Evolutionary conservation across 1,139 yeast species (phyloP).

Genomic region (Suhomyces bokatorum): DNA sequence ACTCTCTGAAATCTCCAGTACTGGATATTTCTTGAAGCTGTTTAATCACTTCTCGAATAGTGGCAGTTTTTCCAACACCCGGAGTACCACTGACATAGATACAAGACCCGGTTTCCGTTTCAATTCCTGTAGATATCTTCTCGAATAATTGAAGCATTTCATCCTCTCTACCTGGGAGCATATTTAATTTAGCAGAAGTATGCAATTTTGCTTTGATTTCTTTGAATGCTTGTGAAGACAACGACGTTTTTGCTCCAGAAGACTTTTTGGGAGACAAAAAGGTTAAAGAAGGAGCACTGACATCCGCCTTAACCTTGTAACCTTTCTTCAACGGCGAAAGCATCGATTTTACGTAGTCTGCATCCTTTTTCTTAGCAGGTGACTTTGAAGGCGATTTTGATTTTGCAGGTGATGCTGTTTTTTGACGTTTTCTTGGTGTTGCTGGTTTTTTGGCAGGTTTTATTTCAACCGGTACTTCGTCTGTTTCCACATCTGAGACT

Average conservation of each 20-base stretch:
- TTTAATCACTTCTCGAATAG: slow-evolving; percentile 80
- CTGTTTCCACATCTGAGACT: slow-evolving; percentile 11
- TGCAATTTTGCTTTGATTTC: slow-evolving; percentile 62
- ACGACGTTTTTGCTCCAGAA: background rate
- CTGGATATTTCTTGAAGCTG: slow-evolving; percentile 53
- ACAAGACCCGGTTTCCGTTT: slow-evolving; percentile 75
- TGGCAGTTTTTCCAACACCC: slow-evolving; percentile 96
- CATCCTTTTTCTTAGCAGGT: slow-evolving; percentile 12
- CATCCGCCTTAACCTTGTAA: slow-evolving; percentile 29
- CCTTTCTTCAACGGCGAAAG: slow-evolving; percentile 33
- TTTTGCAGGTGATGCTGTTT: background rate
- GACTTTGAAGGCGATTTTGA: slow-evolving; percentile 11
- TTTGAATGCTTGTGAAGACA: slow-evolving; percentile 46
- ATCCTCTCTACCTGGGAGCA: slow-evolving; percentile 84
- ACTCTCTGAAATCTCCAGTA: slow-evolving; percentile 53
- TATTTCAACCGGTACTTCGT: slow-evolving; percentile 12
- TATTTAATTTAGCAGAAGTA: slow-evolving; percentile 40
- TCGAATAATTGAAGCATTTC: slow-evolving; percentile 76
- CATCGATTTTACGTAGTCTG: slow-evolving; percentile 23
- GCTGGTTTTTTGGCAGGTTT: slow-evolving; percentile 11
- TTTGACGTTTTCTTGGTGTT: slow-evolving; percentile 12
- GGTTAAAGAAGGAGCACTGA: slow-evolving; percentile 26
- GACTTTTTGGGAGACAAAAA: slow-evolving; percentile 26
- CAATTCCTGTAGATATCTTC: slow-evolving; percentile 74
- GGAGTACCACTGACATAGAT: slow-evolving; percentile 95